Evolutionary conservation across 2,329 filamentous ascomycete species (phyloP).

Genomic region (Stagonosporopsis tanaceti): DNA sequence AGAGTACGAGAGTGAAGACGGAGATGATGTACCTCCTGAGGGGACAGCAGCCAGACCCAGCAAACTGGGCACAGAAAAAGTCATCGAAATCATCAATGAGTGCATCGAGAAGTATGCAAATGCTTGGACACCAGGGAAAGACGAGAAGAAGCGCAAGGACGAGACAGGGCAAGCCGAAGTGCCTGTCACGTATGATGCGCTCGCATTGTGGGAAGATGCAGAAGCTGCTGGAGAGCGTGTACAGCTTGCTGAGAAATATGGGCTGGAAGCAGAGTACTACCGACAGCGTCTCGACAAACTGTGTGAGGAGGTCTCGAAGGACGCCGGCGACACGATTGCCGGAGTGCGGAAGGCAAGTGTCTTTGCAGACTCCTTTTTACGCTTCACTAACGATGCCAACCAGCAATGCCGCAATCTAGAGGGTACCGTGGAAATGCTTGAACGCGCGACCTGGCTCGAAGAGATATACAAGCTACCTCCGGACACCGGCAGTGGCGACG

Average conservation of each 20-base stretch:
- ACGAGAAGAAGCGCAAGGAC: neutral
- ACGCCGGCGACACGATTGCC: conserved; percentile 60
- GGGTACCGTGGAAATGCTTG: conserved; percentile 68
- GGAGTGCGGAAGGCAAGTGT: conserved; percentile 24
- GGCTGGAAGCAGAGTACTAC: conserved; percentile 25
- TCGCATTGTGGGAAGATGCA: conserved; percentile 32
- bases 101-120: conserved; percentile 29
- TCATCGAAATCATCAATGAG: conserved; percentile 39
- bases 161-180: conserved; percentile 7
- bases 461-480: conserved; percentile 25
- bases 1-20: neutral
- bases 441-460: conserved; percentile 59
- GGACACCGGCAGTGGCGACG: conserved; percentile 3
- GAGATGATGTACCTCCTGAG: neutral
- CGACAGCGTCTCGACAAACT: conserved; percentile 27
- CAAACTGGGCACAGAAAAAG: conserved; percentile 25
- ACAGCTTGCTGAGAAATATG: conserved; percentile 23
- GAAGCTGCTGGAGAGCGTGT: conserved; percentile 23
- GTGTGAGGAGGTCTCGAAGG: conserved; percentile 27
- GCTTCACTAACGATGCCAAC: conserved; percentile 40
- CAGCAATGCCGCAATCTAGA: conserved; percentile 68
- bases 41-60: neutral
- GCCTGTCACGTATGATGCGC: conserved; percentile 23
- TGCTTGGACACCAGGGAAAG: conserved; percentile 33
- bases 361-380: no score